phyloP scores from a whole-genome alignment of 2,329 filamentous ascomycete species.

The Nemania sp. region DNA sequence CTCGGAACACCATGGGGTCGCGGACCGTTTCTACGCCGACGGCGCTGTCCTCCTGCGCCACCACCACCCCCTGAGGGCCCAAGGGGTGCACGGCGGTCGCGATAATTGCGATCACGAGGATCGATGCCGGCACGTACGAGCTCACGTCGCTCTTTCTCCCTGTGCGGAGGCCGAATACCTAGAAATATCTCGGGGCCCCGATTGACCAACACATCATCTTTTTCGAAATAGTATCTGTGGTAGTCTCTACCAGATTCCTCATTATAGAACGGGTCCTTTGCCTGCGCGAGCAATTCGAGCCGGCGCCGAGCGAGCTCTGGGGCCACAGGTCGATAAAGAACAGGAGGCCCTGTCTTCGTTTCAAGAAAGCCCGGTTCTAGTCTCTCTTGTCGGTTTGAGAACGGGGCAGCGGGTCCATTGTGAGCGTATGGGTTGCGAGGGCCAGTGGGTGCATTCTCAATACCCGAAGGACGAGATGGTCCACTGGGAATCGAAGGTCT shows the following conservation, averaged over 20 bases:
- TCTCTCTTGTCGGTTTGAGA: conserved; percentile 29
- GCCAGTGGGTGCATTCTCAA: conserved; percentile 43
- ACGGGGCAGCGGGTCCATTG: conserved; percentile 27
- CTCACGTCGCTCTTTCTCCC: conserved; percentile 49
- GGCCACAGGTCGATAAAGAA: conserved; percentile 61
- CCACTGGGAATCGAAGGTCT: conserved; percentile 38
- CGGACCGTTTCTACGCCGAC: conserved; percentile 37
- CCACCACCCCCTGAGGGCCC: conserved; percentile 29
- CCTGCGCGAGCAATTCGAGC: conserved; percentile 57
- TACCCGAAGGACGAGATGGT: conserved; percentile 36
- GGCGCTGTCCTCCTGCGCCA: conserved; percentile 21
- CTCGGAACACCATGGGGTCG: conserved; percentile 38
- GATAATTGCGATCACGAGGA: conserved; percentile 10
- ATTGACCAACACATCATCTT: conserved; percentile 68
- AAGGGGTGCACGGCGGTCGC: conserved; percentile 29
- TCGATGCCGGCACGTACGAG: conserved; percentile 37
- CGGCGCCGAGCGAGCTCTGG: conserved; percentile 66
- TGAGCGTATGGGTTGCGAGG: conserved; percentile 45
- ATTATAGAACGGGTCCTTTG: conserved; percentile 48
- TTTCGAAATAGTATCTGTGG: conserved; percentile 75
- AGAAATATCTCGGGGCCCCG: conserved; percentile 71
- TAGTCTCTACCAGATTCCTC: conserved; percentile 55
- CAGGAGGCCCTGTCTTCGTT: conserved; percentile 48
- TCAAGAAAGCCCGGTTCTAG: conserved; percentile 29
- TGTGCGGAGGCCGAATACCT: conserved; percentile 63